Evolutionary conservation across 441 rosid species (phyloP).

Genomic region (Croton laevigatus): DNA sequence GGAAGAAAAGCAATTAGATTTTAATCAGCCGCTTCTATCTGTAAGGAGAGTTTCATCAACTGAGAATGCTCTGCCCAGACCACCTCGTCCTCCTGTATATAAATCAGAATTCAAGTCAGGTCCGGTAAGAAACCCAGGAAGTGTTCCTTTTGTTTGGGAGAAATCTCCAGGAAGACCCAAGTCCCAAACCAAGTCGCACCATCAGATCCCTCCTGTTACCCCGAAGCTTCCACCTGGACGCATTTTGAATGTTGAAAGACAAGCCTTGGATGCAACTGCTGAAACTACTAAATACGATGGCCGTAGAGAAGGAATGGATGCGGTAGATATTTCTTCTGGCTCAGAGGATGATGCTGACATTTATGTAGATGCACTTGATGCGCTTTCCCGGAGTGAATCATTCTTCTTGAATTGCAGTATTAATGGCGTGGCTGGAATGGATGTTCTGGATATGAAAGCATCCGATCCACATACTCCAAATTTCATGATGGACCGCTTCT

Average conservation of each 20-base stretch:
- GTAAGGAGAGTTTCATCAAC: conserved; percentile 59
- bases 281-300: conserved; percentile 27
- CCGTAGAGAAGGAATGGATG: conserved; percentile 27
- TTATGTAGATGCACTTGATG: conserved; percentile 57
- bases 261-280: conserved; percentile 17
- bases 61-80: conserved; percentile 31
- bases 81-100: conserved; percentile 54
- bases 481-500: conserved; percentile 86
- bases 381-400: conserved; percentile 69
- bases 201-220: conserved; percentile 31
- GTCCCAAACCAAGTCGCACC: conserved; percentile 37
- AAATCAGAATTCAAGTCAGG: conserved; percentile 80
- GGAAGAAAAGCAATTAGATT: conserved; percentile 75
- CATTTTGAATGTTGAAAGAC: conserved; percentile 31
- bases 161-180: conserved; percentile 82
- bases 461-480: conserved; percentile 57
- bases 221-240: conserved; percentile 96
- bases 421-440: conserved; percentile 64
- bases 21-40: conserved; percentile 73
- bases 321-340: conserved; percentile 29
- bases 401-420: conserved; percentile 71
- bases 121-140: conserved; percentile 80
- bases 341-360: conserved; percentile 42
- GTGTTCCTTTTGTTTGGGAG: conserved; percentile 92
- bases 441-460: conserved; percentile 43